Evolutionary conservation across 768 basidiomycete species (phyloP).

Genomic region (Podaxis sp.): DNA sequence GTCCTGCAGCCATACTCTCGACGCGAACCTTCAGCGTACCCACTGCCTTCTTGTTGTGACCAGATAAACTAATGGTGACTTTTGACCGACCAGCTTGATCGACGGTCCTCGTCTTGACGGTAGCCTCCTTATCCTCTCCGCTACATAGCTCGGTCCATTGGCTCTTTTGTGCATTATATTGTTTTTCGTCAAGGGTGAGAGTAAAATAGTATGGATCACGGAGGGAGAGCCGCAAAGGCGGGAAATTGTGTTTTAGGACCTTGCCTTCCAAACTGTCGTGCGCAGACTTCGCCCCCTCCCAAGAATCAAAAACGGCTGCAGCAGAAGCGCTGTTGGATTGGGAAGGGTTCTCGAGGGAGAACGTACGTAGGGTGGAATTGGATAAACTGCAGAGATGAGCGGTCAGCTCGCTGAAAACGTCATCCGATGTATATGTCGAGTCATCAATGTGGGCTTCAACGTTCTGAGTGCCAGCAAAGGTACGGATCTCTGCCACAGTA

Average conservation of each 20-base stretch:
- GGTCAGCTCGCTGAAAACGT: conserved; percentile 7
- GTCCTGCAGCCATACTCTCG: conserved; percentile 52
- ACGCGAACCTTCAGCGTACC: conserved; percentile 61
- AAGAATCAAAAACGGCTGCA: conserved; percentile 46
- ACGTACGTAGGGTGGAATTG: conserved; percentile 2
- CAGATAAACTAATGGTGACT: conserved; percentile 43
- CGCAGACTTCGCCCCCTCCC: conserved; percentile 46
- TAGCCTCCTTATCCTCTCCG: conserved; percentile 29
- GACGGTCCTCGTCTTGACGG: conserved; percentile 28
- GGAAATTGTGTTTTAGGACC: conserved; percentile 29
- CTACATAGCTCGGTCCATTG: conserved; percentile 47
- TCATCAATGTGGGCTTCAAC: background rate
- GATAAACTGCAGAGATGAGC: conserved; percentile 11
- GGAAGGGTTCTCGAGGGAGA: conserved; percentile 7
- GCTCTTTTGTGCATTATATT: conserved; percentile 49
- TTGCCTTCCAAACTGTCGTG: conserved; percentile 34
- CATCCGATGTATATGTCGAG: background rate
- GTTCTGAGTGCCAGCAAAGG: background rate
- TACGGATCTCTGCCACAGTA: background rate
- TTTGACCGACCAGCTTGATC: conserved; percentile 23
- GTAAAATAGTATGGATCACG: conserved; percentile 52
- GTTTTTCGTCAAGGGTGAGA: conserved; percentile 44
- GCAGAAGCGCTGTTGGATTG: conserved; percentile 20
- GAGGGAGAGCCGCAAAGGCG: conserved; percentile 37
- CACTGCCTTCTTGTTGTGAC: conserved; percentile 51